A percentile compares a stretch with the other conserved stretches of the same genome.
Conservation (phyloP, 805 yeast species). For the Sugiyamaella marilandica region DNA sequence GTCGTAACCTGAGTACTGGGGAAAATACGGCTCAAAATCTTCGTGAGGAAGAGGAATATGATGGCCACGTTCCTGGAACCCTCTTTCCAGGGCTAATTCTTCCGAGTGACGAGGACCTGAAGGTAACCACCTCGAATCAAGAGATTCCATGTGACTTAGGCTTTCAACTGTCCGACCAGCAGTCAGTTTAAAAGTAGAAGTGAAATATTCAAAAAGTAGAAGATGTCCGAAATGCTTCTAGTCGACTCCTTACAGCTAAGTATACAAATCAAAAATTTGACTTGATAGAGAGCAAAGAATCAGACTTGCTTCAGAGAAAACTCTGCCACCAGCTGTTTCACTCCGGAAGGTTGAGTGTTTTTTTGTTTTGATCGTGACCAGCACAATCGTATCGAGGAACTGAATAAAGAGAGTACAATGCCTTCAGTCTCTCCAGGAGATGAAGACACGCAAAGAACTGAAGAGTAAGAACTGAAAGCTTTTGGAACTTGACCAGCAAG, state of each 20-base stretch:
- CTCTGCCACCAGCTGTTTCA: neutral
- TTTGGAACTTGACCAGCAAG: conserved; percentile 25
- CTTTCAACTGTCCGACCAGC: conserved; percentile 10
- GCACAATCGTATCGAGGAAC: neutral
- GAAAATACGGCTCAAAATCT: conserved; percentile 43
- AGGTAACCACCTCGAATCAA: conserved; percentile 11
- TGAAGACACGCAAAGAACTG: neutral
- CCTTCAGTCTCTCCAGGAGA: conserved; percentile 21
- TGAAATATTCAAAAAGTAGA: neutral
- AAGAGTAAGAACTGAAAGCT: neutral
- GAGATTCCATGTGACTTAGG: conserved; percentile 7
- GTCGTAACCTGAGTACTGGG: conserved; percentile 41
- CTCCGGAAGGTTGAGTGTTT: neutral
- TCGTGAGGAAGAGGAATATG: conserved; percentile 50
- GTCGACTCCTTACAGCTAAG: neutral
- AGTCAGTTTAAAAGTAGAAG: neutral
- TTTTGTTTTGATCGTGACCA: neutral
- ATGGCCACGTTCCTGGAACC: conserved; percentile 8
- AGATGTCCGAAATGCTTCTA: too few species aligned
- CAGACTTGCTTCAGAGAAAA: too few species aligned
- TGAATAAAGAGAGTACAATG: neutral
- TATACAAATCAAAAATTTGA: neutral
- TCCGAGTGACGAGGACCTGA: conserved; percentile 1
- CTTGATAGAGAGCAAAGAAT: neutral
- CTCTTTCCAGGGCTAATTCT: conserved; percentile 2